Percentiles rank a stretch among this genome's conserved stretches.
Conservation (phyloP, 2,329 filamentous ascomycete genomes). For the Neurospora sp. region DNA sequence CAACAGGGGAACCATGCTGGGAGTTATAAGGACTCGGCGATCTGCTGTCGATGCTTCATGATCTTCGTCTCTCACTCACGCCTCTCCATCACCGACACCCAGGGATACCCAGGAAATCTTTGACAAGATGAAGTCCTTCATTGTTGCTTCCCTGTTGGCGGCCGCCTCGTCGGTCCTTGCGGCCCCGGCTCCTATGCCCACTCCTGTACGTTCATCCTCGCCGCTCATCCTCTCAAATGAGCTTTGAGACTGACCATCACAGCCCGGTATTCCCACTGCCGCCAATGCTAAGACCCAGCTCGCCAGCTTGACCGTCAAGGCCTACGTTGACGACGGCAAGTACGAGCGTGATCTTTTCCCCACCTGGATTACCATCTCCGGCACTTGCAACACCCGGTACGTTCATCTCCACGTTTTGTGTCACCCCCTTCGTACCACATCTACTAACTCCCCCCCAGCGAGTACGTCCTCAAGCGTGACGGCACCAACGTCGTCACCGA, state of each 20-base stretch:
- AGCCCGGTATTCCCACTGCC: slow-evolving; percentile 53
- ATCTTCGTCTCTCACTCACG: not conserved
- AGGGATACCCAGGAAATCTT: not conserved
- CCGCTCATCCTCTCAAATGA: not conserved
- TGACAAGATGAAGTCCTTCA: slow-evolving; percentile 14
- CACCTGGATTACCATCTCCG: slow-evolving; percentile 57
- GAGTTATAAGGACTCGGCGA: not conserved
- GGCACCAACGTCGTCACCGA: slow-evolving; percentile 51
- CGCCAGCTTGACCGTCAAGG: slow-evolving; percentile 44
- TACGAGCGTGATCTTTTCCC: slow-evolving; percentile 62
- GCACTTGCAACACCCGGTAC: slow-evolving; percentile 58
- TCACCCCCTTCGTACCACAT: not conserved
- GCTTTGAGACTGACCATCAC: not conserved
- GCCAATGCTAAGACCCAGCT: slow-evolving; percentile 49
- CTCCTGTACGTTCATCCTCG: slow-evolving; percentile 14
- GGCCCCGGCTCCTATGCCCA: slow-evolving; percentile 18
- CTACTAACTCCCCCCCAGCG: slow-evolving; percentile 24
- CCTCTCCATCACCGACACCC: not conserved
- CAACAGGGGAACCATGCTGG: not conserved
- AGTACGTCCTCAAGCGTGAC: slow-evolving; percentile 65
- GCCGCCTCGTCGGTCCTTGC: slow-evolving; percentile 8
- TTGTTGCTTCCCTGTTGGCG: slow-evolving; percentile 11
- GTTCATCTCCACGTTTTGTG: slow-evolving; percentile 1
- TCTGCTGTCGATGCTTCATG: not conserved
- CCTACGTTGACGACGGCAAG: slow-evolving; percentile 40